Conservation (phyloP, 495 filamentous ascomycete genomes). For the Chaetomidium leptoderma region DNA sequence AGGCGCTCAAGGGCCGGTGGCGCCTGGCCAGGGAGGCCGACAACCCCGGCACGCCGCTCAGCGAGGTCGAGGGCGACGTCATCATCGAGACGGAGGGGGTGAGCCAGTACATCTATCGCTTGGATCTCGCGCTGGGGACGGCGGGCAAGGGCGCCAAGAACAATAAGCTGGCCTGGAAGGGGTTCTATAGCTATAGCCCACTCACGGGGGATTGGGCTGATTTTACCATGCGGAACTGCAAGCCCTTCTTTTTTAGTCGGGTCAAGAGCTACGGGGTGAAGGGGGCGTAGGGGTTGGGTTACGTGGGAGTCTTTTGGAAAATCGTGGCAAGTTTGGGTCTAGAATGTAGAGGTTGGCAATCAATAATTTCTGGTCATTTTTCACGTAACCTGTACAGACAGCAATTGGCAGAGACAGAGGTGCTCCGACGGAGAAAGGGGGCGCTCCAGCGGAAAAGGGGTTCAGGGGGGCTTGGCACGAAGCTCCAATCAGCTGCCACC, state of each 20-base stretch:
- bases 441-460: too few relatives aligned
- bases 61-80: conserved; percentile 58
- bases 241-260: conserved; percentile 81
- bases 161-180: conserved; percentile 83
- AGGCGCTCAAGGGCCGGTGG: conserved; percentile 39
- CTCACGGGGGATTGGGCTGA: conserved; percentile 87
- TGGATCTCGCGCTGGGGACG: conserved; percentile 65
- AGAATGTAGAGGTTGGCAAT: not conserved
- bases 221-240: conserved; percentile 78
- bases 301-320: too few relatives aligned
- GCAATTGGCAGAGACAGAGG: too few relatives aligned
- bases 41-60: conserved; percentile 18
- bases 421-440: too few relatives aligned
- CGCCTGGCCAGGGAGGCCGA: conserved; percentile 30
- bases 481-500: not conserved
- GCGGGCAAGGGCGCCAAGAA: conserved; percentile 58
- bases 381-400: too few relatives aligned
- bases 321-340: not conserved
- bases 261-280: conserved; percentile 64
- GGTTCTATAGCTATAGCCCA: conserved; percentile 86
- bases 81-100: conserved; percentile 84
- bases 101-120: conserved; percentile 72
- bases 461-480: conserved; percentile 4
- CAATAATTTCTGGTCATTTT: too few relatives aligned
- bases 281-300: too few relatives aligned